phyloP scores from a whole-genome alignment of 106 monocot genomes.

The Dendrobium huoshanense region DNA sequence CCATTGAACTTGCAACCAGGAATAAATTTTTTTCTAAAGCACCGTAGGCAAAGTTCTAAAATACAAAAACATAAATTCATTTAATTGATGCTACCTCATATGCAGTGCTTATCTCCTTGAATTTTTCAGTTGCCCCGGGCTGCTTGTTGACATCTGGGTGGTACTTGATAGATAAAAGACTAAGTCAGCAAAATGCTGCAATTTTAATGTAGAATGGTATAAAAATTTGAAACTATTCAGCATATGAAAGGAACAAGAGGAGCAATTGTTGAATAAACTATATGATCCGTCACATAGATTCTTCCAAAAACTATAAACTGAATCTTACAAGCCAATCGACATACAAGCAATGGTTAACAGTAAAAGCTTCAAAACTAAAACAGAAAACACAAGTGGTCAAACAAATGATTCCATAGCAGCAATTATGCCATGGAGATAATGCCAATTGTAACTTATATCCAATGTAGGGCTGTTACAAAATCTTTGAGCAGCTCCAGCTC shows the following conservation, averaged over 20 bases:
- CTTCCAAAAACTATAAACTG: background rate
- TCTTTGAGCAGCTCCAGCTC: background rate
- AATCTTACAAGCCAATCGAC: background rate
- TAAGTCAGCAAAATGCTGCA: constrained; percentile 29
- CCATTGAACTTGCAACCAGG: background rate
- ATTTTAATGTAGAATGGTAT: constrained; percentile 11
- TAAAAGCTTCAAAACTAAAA: background rate
- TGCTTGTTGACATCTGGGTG: constrained; percentile 99
- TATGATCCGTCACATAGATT: background rate
- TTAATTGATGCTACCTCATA: constrained; percentile 69
- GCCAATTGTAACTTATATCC: background rate
- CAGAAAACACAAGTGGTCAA: background rate
- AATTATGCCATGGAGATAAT: background rate
- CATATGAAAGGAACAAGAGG: background rate
- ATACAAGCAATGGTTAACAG: background rate
- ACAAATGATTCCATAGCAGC: background rate
- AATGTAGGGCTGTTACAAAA: background rate
- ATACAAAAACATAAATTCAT: background rate
- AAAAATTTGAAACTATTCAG: background rate
- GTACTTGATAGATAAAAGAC: constrained; percentile 59
- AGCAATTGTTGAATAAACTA: background rate
- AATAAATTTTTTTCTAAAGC: background rate
- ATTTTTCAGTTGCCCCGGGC: constrained; percentile 94
- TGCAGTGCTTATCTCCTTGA: constrained; percentile 95
- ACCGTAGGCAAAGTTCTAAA: background rate